Conservation (phyloP, 192 early-diverging fungal species). For the Gamsiella multidivaricata region DNA sequence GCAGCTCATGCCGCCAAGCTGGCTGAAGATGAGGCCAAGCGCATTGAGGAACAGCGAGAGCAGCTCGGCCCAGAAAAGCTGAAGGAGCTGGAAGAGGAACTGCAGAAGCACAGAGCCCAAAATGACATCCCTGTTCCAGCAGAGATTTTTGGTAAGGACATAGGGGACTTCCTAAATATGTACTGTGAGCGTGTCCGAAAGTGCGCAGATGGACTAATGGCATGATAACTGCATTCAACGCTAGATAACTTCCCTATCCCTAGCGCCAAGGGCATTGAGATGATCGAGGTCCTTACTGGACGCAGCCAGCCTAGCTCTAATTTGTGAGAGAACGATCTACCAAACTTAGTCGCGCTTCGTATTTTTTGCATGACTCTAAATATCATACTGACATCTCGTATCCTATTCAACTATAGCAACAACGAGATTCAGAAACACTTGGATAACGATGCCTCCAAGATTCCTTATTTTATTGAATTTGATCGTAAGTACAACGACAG, state of each 20-base stretch:
- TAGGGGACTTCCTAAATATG: not conserved
- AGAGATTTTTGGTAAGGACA: slow-evolving; percentile 57
- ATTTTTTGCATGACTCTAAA: too few species aligned
- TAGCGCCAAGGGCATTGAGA: slow-evolving; percentile 60
- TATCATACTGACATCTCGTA: too few species aligned
- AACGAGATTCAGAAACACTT: slow-evolving; percentile 63
- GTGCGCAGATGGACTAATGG: not conserved
- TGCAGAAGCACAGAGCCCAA: slow-evolving; percentile 60
- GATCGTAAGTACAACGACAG: slow-evolving; percentile 56
- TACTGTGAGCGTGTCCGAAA: not conserved
- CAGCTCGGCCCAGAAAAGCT: slow-evolving; percentile 60
- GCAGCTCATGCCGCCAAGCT: slow-evolving; percentile 62
- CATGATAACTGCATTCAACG: not conserved
- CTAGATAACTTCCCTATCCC: slow-evolving; percentile 64
- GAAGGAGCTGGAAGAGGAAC: slow-evolving; percentile 56
- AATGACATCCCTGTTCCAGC: slow-evolving; percentile 65
- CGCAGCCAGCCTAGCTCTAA: slow-evolving; percentile 49
- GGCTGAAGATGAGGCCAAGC: slow-evolving; percentile 60
- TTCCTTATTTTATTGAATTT: slow-evolving; percentile 67
- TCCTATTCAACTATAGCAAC: slow-evolving; percentile 28
- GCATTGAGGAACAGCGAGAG: slow-evolving; percentile 59
- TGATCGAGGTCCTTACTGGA: slow-evolving; percentile 62
- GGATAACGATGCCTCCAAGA: slow-evolving; percentile 55
- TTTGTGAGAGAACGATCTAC: slow-evolving; percentile 45
- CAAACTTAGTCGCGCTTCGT: too few species aligned